Evolutionary conservation across 2,329 filamentous ascomycete species (phyloP), one percentile per base, ranked within the genome.

Genomic region (Ophioceras dolichostomum): DNA sequence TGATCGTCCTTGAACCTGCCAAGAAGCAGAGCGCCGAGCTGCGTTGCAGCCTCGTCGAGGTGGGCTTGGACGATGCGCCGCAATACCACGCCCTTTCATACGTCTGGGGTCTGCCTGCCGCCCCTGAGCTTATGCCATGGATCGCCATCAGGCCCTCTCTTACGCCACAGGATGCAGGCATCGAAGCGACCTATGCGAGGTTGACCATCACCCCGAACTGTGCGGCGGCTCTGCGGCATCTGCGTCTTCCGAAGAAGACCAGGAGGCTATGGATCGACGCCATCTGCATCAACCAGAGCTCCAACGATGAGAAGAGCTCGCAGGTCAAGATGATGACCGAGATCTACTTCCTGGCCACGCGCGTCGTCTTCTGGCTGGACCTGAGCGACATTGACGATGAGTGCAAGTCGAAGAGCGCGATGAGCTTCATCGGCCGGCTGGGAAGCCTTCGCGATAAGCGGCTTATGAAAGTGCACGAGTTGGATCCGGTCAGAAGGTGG

Each of bases 231-330:
- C 30, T 32, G 30, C n/a, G 30, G 8, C 30, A 18, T 12, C 30
- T 32, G 14, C 30, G 30, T 18, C 10, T 12, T 6, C n/a, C 28
- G 6, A 10, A n/a, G 10, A 10, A 30, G 28, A 16, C 35, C 17
- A 6, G 19, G 5, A 13, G 10, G 9, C 35, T 60, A 36, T 41
- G 54, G 42, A 37, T 57, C 14, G 62, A 66, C 44, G 60, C 48
- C 10, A 22, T 51, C 4, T 47, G 46, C 39, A 47, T 48, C 34
- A 32, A 48, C 36, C 46, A 48, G 28, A 21, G 19, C 10, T 31
- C 39, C n/a, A 29, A 17, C 2, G 36, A 18, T 13, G 45, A 48
- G 36, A 38, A 39, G 31, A 36, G 32, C 8, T 8, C 29, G 5
- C 43, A 48, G 34, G 42, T 47, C 14, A 19, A 36, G 4, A 31